These are phyloP conservation scores for Quercus phellos DNA, from an alignment of 331 rosid genomes.

Conservation along the genomic window DNA sequence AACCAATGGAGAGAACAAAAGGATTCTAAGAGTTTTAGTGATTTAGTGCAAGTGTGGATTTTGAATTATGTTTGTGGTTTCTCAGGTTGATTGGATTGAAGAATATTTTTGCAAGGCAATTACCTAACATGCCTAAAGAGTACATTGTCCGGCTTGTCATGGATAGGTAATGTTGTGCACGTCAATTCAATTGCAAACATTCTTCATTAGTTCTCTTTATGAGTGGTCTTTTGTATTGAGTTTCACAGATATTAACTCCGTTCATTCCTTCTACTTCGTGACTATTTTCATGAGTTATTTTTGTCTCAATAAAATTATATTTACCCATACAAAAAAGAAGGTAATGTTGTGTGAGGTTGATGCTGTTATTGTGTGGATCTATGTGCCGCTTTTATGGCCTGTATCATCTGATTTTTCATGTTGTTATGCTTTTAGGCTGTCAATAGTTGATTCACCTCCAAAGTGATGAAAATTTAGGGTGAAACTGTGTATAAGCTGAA, in stretches of 20 bases:
- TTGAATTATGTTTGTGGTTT: slow-evolving; percentile 26
- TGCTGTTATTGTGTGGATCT: background rate
- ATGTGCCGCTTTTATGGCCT: background rate
- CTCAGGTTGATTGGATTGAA: slow-evolving; percentile 91
- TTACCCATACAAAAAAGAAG: no score
- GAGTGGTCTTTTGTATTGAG: no score
- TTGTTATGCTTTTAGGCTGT: background rate
- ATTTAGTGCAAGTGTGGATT: slow-evolving; percentile 7
- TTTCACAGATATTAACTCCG: no score
- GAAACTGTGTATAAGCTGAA: background rate
- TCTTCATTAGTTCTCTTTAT: no score
- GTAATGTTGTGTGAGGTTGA: background rate
- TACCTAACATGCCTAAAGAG: slow-evolving; percentile 99
- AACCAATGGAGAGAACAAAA: background rate
- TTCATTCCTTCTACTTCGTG: no score
- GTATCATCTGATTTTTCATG: background rate
- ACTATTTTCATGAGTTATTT: no score
- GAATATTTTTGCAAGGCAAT: slow-evolving; percentile 90
- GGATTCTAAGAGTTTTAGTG: background rate
- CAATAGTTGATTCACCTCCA: background rate
- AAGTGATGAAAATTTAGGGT: background rate
- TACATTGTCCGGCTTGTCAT: slow-evolving; percentile 96
- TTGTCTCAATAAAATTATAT: no score
- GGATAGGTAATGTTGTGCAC: slow-evolving; percentile 66
- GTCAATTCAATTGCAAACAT: no score